A percentile compares a stretch with the other conserved stretches of the same genome.
These are phyloP conservation scores for Cercophora sp. DNA, from an alignment of 495 filamentous ascomycete genomes.

Conservation along the genomic window DNA sequence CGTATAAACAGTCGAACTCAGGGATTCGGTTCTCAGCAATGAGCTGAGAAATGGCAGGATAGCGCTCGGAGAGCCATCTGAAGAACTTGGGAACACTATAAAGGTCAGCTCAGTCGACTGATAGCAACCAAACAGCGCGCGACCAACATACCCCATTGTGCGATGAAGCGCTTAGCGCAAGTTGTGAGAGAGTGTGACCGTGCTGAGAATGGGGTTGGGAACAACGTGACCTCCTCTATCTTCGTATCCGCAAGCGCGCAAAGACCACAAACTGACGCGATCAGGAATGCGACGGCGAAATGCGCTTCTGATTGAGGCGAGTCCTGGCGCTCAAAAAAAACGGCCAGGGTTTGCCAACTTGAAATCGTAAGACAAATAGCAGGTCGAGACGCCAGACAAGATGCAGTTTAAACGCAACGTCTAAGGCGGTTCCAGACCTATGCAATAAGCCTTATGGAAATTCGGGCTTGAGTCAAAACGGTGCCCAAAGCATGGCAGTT, in stretches of 20 bases:
- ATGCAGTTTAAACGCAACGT: background rate
- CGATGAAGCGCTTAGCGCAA: background rate
- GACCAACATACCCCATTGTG: constrained; percentile 28
- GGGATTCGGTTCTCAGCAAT: constrained; percentile 99
- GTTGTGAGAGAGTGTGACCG: too few relatives aligned
- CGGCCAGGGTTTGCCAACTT: constrained; percentile 26
- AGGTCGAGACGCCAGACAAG: background rate
- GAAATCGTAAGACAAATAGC: constrained; percentile 1
- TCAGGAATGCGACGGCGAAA: too few relatives aligned
- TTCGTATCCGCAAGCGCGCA: too few relatives aligned
- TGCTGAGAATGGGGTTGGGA: too few relatives aligned
- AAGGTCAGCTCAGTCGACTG: too few relatives aligned
- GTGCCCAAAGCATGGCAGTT: background rate
- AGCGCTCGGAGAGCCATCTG: constrained; percentile 96
- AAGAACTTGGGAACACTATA: constrained; percentile 95
- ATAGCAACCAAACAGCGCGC: background rate
- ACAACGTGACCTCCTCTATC: too few relatives aligned
- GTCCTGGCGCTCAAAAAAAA: constrained; percentile 37
- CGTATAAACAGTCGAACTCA: constrained; percentile 96
- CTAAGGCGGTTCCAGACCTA: background rate
- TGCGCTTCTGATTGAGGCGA: constrained; percentile 1
- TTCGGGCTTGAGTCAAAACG: too few relatives aligned
- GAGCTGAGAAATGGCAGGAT: constrained; percentile 96
- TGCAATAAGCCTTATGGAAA: background rate
- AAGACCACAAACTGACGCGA: too few relatives aligned